Conservation (phyloP, 768 basidiomycete genomes). For the Collybia mongolica region DNA sequence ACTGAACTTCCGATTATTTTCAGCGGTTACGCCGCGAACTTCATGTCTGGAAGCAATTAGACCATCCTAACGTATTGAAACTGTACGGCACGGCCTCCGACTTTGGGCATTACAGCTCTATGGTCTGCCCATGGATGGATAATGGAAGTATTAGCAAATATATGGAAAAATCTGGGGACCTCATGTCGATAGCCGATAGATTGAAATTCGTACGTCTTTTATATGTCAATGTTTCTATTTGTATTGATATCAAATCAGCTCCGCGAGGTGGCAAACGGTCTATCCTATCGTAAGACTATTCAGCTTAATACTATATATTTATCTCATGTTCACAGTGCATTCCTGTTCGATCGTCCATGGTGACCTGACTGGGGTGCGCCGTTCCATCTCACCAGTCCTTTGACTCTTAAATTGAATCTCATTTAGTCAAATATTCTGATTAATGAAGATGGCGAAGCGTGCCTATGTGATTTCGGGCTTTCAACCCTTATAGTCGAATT, state of each 20-base stretch:
- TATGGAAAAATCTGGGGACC: conserved; percentile 33
- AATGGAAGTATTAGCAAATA: conserved; percentile 36
- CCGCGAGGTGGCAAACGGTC: conserved; percentile 35
- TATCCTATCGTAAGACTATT: conserved; percentile 32
- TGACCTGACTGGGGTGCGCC: conserved; percentile 38
- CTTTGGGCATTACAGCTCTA: conserved; percentile 33
- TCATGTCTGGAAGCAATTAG: conserved; percentile 33
- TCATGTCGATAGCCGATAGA: conserved; percentile 31
- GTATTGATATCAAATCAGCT: conserved; percentile 23
- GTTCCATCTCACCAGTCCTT: background rate
- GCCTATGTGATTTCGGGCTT: conserved; percentile 46
- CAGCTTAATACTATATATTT: background rate
- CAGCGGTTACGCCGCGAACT: conserved; percentile 34
- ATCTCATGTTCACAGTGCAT: conserved; percentile 27
- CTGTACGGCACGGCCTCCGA: conserved; percentile 33
- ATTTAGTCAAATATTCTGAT: conserved; percentile 46
- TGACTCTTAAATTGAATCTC: background rate
- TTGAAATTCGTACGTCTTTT: conserved; percentile 28
- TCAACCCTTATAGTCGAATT: conserved; percentile 37
- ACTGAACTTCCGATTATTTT: conserved; percentile 5
- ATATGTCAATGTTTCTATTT: background rate
- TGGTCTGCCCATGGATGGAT: conserved; percentile 43
- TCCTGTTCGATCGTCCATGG: conserved; percentile 38
- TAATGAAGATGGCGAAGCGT: conserved; percentile 36
- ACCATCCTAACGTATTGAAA: conserved; percentile 36